These are phyloP conservation scores for Beauveria varroae DNA, from an alignment of 2,329 filamentous ascomycete genomes.

Conservation along the genomic window DNA sequence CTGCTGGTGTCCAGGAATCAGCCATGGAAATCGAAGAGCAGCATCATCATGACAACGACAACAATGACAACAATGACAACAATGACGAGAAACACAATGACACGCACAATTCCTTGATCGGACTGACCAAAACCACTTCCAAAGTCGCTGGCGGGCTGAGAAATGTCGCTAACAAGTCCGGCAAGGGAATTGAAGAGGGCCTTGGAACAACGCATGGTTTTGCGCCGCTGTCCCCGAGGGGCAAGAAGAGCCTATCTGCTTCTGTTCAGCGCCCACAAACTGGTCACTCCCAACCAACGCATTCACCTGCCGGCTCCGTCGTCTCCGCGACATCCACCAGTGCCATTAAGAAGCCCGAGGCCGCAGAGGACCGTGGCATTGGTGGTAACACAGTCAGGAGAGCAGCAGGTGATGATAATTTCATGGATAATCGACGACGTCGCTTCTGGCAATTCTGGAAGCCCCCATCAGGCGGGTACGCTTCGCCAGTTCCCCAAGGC, in stretches of 20 bases:
- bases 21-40: conserved; percentile 15
- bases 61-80: conserved; percentile 16
- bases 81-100: conserved; percentile 21
- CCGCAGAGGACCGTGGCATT: conserved; percentile 7
- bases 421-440: conserved; percentile 38
- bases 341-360: conserved; percentile 14
- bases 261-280: conserved; percentile 15
- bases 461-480: conserved; percentile 51
- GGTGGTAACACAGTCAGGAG: conserved; percentile 46
- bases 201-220: conserved; percentile 52
- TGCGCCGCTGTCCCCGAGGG: conserved; percentile 17
- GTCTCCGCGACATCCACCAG: conserved; percentile 32
- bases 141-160: background rate
- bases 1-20: conserved; percentile 36
- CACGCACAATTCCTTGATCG: conserved; percentile 9
- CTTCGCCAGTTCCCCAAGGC: conserved; percentile 54
- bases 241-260: conserved; percentile 11
- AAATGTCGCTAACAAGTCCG: conserved; percentile 26
- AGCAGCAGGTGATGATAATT: conserved; percentile 38
- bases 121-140: background rate
- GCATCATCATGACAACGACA: conserved; percentile 15
- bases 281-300: conserved; percentile 26
- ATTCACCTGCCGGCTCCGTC: conserved; percentile 30
- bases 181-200: conserved; percentile 42
- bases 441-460: conserved; percentile 61